Evolutionary conservation across 148 eudicot species (phyloP).

Genomic region (Vaccinium corymbosum): DNA sequence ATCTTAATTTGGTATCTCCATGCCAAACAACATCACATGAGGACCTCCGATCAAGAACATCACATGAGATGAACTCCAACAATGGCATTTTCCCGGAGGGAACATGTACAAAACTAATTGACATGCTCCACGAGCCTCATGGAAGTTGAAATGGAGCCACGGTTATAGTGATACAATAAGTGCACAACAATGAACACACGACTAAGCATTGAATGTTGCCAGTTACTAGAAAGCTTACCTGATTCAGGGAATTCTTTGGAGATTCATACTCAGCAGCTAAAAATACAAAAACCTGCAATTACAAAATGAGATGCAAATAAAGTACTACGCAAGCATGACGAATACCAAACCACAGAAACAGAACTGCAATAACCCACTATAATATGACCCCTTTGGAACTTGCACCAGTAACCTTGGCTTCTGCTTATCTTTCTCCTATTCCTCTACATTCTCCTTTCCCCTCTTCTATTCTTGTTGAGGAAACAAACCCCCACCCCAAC

Average conservation of each 20-base stretch:
- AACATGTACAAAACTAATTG: not conserved
- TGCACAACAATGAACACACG: not conserved
- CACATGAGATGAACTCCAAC: not conserved
- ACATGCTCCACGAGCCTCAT: not conserved
- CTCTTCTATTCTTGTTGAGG: slow-evolving; percentile 2
- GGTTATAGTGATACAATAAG: not conserved
- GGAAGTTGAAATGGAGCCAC: not conserved
- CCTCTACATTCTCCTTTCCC: not conserved
- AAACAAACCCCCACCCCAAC: not conserved
- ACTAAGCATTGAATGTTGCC: not conserved
- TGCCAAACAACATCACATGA: not conserved
- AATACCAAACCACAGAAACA: not conserved
- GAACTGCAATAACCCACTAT: not conserved
- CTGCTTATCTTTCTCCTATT: not conserved
- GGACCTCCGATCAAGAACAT: not conserved
- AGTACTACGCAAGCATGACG: not conserved
- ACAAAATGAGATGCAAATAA: slow-evolving; percentile 12
- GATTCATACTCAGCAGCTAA: slow-evolving; percentile 91
- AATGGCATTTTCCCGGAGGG: not conserved
- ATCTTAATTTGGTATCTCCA: not conserved
- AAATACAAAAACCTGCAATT: slow-evolving; percentile 83
- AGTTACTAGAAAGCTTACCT: slow-evolving; percentile 39
- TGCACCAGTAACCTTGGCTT: not conserved
- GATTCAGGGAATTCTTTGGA: slow-evolving; percentile 69
- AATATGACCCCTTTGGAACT: not conserved